A percentile compares a stretch with the other conserved stretches of the same genome.
Conservation (phyloP, 2,329 filamentous ascomycete genomes). For the Zymoseptoria tritici region DNA sequence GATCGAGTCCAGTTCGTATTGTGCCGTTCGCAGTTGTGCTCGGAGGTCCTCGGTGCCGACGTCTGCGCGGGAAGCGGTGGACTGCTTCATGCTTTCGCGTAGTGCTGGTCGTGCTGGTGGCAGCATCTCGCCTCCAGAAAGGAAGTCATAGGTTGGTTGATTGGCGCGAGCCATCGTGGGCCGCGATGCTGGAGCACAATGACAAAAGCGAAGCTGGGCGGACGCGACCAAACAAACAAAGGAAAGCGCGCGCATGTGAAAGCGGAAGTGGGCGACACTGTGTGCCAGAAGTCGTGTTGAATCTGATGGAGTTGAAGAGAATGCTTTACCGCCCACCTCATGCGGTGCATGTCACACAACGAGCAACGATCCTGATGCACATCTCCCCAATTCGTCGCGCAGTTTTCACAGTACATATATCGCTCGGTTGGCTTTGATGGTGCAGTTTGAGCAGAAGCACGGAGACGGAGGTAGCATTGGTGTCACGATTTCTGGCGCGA, state of each 20-base stretch:
- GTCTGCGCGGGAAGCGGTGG: conserved; percentile 28
- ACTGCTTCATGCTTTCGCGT: conserved; percentile 40
- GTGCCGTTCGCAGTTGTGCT: conserved; percentile 78
- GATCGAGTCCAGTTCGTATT: conserved; percentile 77
- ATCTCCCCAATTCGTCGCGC: no score
- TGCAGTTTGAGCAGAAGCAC: no score
- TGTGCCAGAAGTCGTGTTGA: background rate
- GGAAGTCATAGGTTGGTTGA: conserved; percentile 43
- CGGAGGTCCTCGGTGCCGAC: conserved; percentile 67
- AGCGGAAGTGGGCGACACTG: background rate
- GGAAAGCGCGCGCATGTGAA: background rate
- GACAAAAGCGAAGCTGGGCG: background rate
- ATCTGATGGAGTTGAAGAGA: background rate
- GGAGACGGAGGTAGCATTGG: background rate
- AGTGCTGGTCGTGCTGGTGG: conserved; percentile 31
- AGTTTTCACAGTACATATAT: no score
- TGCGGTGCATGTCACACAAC: background rate
- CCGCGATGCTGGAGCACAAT: background rate
- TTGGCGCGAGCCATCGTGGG: conserved; percentile 26
- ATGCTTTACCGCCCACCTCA: background rate
- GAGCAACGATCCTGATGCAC: no score
- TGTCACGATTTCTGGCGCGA: background rate
- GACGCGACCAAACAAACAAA: background rate
- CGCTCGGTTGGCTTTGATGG: no score
- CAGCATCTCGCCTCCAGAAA: conserved; percentile 34